Percentiles rank a stretch among this genome's conserved stretches.
phyloP scores from a whole-genome alignment of 352 stramenopile species.

The Phytophthora agathidicida region DNA sequence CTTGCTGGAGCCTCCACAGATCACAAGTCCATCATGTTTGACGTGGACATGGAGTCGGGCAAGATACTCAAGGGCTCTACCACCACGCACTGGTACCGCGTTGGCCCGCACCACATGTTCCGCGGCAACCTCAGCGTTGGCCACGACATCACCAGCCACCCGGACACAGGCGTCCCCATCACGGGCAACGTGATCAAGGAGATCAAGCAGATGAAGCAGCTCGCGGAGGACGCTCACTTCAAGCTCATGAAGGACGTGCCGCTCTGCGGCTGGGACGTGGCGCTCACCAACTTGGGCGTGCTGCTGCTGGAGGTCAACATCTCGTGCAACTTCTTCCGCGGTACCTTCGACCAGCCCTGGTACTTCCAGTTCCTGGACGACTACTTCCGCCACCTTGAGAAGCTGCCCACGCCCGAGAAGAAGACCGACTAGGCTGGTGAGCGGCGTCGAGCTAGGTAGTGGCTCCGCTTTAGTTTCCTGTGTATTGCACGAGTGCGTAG shows the following conservation, averaged over 20 bases:
- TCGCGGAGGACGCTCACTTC: slow-evolving; percentile 87
- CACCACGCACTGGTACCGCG: slow-evolving; percentile 96
- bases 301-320: slow-evolving; percentile 92
- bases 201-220: slow-evolving; percentile 84
- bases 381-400: slow-evolving; percentile 84
- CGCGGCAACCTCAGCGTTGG: slow-evolving; percentile 78
- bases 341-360: slow-evolving; percentile 86
- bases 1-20: slow-evolving; percentile 90
- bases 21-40: slow-evolving; percentile 98
- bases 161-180: slow-evolving; percentile 87
- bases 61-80: slow-evolving; percentile 95
- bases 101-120: slow-evolving; percentile 81
- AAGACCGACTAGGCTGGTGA: slow-evolving; percentile 44
- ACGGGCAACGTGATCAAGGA: slow-evolving; percentile 90
- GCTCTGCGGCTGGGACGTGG: slow-evolving; percentile 93
- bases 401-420: slow-evolving; percentile 50
- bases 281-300: slow-evolving; percentile 90
- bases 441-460: neutral
- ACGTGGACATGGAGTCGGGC: slow-evolving; percentile 95
- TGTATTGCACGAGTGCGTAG: slow-evolving; percentile 4
- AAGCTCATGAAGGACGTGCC: slow-evolving; percentile 93
- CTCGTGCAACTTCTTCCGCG: slow-evolving; percentile 96
- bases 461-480: slow-evolving; percentile 1
- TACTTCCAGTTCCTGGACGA: slow-evolving; percentile 90
- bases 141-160: slow-evolving; percentile 90